Evolutionary conservation across 75 land plant species (phyloP).

Genomic region (Picea glauca): DNA sequence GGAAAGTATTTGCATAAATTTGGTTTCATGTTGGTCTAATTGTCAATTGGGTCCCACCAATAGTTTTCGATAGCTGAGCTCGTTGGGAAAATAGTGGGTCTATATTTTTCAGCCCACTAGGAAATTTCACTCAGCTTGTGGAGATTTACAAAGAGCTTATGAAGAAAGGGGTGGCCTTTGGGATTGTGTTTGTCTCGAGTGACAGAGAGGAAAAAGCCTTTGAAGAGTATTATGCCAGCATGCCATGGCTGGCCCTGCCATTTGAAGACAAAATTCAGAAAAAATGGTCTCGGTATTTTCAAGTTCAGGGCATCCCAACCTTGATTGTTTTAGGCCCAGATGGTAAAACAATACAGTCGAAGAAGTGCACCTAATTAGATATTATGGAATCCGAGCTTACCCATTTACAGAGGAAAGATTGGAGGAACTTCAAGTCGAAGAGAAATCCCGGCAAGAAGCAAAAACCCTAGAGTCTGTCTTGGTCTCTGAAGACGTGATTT

Average conservation of each 20-base stretch:
- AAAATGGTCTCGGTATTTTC: conserved; percentile 20
- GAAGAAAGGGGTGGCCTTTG: conserved; percentile 15
- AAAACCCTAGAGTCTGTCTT: conserved; percentile 26
- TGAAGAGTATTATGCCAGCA: conserved; percentile 13
- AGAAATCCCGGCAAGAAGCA: conserved; percentile 1
- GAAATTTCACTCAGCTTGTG: conserved; percentile 28
- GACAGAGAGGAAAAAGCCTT: conserved; percentile 24
- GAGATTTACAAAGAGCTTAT: conserved; percentile 25
- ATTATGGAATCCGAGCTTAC: conserved; percentile 14
- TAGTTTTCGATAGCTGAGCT: conserved; percentile 27
- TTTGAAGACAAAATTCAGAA: conserved; percentile 10
- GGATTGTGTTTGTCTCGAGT: conserved; percentile 22
- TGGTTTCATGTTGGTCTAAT: conserved; percentile 13
- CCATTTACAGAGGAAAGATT: conserved; percentile 23
- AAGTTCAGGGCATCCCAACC: conserved; percentile 20
- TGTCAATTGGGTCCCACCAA: not conserved
- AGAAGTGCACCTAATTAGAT: conserved; percentile 6
- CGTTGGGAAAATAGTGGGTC: conserved; percentile 44
- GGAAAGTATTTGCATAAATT: not conserved
- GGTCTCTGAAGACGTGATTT: conserved; percentile 19
- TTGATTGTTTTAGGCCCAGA: conserved; percentile 21
- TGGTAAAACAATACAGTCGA: conserved; percentile 23
- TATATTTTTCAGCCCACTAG: conserved; percentile 50
- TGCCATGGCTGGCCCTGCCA: conserved; percentile 34
- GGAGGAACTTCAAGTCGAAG: conserved; percentile 14